These are phyloP conservation scores for Xylariaceae sp. DNA, from an alignment of 2,329 filamentous ascomycete genomes.

Conservation along the genomic window DNA sequence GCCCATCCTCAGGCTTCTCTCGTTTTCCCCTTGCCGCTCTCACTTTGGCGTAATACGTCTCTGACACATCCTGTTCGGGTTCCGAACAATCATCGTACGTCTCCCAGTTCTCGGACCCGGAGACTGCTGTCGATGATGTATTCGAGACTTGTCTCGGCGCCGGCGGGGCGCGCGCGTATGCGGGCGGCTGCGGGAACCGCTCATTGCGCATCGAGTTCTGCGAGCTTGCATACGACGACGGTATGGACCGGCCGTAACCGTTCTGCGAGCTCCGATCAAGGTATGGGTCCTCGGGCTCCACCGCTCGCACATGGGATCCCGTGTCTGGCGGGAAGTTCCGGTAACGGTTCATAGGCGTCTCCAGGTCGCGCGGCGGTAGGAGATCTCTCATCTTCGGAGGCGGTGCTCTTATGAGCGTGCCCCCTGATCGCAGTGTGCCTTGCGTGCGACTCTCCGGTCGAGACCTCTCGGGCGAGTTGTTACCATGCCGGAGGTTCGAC, in stretches of 20 bases:
- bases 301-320: conserved; percentile 52
- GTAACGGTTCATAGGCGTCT: conserved; percentile 46
- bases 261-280: conserved; percentile 55
- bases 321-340: conserved; percentile 44
- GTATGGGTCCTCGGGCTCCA: conserved; percentile 79
- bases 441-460: conserved; percentile 42
- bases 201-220: conserved; percentile 40
- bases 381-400: conserved; percentile 93
- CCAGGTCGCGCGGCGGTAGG: conserved; percentile 45
- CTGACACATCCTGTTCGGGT: conserved; percentile 67
- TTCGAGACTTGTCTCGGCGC: conserved; percentile 62
- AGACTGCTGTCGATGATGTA: conserved; percentile 64
- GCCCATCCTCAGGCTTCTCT: conserved; percentile 46
- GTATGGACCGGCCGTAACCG: conserved; percentile 32
- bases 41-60: conserved; percentile 75
- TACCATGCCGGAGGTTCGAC: conserved; percentile 62
- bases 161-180: conserved; percentile 40
- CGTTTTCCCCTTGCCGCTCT: conserved; percentile 64
- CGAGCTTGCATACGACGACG: conserved; percentile 34
- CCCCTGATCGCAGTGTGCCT: conserved; percentile 47
- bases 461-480: conserved; percentile 74
- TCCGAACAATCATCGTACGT: conserved; percentile 85
- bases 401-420: conserved; percentile 58
- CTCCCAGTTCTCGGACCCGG: conserved; percentile 95
- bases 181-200: conserved; percentile 28